Base-by-base conservation (phyloP, 2,329 filamentous ascomycete species). In the Xylariales sp. region DNA sequence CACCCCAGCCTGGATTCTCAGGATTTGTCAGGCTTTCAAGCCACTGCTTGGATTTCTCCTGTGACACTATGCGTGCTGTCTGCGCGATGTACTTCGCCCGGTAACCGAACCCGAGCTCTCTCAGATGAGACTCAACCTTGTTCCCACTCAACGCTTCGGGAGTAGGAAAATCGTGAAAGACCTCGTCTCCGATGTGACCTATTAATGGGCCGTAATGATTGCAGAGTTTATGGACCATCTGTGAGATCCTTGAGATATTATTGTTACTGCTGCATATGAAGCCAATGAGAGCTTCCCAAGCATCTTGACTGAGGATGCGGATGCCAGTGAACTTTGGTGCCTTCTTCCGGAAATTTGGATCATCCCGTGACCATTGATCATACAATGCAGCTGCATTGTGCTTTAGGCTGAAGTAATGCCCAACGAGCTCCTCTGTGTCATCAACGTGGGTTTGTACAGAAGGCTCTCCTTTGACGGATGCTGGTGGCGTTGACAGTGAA, bases 261-360 rank as follows among this genome's bases (percentile, higher is more conserved):
- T 98, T 98, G 66, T 98, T 98, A 65, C 89, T 95, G 64, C 90
- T 96, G 73, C 93, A 98, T 49, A 98, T 98, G 64, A 98, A 98
- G 43, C 86, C 84, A 18, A 98, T 72, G 16, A 98, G 71, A 1
- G 93, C 82, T 63, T 98, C 93, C 93, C 94, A 98, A 1, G 91
- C 83, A 69, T 96, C 90, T 66, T 98, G 93, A 54, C 84, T 87
- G 32, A 98, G 69, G 50, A 98, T 96, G 16, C 93, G 82, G 42
- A 98, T 86, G 10, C 94, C 93, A 0, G 84, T 84, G 60, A 98
- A 98, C 42, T 84, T 82, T 0, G 86, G 84, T 0, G 93, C 91
- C 51, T 87, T 88, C 57, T 83, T 85, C 54, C 82, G 84, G 65
- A 98, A 98, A 61, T 97, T 96, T 19, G 83, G 64, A 58, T 98